A percentile compares a stretch with the other conserved stretches of the same genome.
phyloP scores from a whole-genome alignment of 2,329 filamentous ascomycete species.

The Fusarium decemcellulare region DNA sequence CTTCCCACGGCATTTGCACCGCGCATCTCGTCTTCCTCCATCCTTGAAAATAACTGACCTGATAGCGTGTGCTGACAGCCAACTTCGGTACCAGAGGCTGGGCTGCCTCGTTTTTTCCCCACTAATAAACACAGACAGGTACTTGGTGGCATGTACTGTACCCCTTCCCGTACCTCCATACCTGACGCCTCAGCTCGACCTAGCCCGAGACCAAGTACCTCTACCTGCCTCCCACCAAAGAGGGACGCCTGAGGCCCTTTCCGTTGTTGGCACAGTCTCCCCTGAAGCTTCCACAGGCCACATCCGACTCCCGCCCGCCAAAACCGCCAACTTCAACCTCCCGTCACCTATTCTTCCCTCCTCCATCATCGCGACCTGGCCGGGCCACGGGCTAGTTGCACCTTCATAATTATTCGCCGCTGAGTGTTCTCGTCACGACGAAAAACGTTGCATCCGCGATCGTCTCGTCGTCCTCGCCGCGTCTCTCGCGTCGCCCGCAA shows the following conservation, averaged over 20 bases:
- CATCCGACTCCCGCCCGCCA: conserved; percentile 35
- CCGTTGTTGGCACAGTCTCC: conserved; percentile 37
- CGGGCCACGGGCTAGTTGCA: conserved; percentile 56
- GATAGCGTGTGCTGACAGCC: conserved; percentile 40
- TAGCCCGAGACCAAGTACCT: background rate
- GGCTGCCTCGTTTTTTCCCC: conserved; percentile 25
- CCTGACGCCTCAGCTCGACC: background rate
- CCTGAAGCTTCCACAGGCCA: conserved; percentile 45
- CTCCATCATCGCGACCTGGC: conserved; percentile 51
- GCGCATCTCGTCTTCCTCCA: background rate
- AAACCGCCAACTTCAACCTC: conserved; percentile 41
- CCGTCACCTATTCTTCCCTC: conserved; percentile 41
- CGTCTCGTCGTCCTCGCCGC: conserved; percentile 30
- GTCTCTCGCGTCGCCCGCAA: conserved; percentile 32
- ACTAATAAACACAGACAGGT: conserved; percentile 14
- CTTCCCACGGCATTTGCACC: background rate
- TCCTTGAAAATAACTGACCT: conserved; percentile 33
- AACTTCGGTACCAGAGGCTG: background rate
- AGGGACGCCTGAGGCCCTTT: conserved; percentile 38
- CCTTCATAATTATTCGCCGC: conserved; percentile 36
- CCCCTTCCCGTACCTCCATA: conserved; percentile 1
- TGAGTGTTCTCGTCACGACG: conserved; percentile 40
- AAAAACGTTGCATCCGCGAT: conserved; percentile 26
- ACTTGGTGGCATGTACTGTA: conserved; percentile 4
- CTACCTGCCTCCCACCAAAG: background rate